phyloP scores from a whole-genome alignment of 2,329 filamentous ascomycete species.

The Tolypocladium tropicale region DNA sequence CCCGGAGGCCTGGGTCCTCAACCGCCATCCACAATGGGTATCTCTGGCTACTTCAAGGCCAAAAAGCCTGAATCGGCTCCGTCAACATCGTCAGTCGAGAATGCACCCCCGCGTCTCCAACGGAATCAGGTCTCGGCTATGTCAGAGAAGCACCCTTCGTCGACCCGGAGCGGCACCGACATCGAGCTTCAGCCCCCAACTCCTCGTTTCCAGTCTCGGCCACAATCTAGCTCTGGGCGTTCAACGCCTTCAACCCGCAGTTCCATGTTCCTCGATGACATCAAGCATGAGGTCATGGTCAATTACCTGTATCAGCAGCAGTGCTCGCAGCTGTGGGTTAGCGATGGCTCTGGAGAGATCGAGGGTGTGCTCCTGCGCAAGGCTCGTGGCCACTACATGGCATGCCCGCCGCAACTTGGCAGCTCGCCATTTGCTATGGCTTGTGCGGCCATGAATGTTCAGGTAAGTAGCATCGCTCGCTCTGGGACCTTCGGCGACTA shows the following conservation, averaged over 20 bases:
- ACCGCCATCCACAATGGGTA: conserved; percentile 37
- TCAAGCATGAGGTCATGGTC: conserved; percentile 75
- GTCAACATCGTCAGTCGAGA: conserved; percentile 6
- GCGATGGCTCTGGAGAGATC: conserved; percentile 54
- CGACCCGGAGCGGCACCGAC: conserved; percentile 22
- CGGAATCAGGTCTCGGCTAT: conserved; percentile 14
- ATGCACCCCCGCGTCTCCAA: conserved; percentile 9
- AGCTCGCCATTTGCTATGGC: conserved; percentile 54
- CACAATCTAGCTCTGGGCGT: conserved; percentile 32
- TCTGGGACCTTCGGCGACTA: background rate
- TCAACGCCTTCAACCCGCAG: conserved; percentile 32
- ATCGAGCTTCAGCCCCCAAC: conserved; percentile 39
- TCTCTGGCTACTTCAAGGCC: conserved; percentile 53
- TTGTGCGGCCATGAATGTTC: conserved; percentile 60
- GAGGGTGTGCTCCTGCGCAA: conserved; percentile 68
- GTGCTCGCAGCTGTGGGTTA: conserved; percentile 64
- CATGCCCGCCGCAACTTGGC: conserved; percentile 56
- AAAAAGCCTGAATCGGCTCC: conserved; percentile 10
- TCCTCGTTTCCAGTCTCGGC: conserved; percentile 19
- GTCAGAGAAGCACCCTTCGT: conserved; percentile 26
- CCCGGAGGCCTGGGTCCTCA: background rate
- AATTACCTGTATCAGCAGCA: conserved; percentile 77
- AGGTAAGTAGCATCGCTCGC: conserved; percentile 33
- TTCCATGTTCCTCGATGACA: conserved; percentile 55
- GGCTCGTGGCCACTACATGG: conserved; percentile 57